These are phyloP conservation scores for Scalesia atractyloides DNA, from an alignment of 129 eudicot species.

Conservation along the genomic window DNA sequence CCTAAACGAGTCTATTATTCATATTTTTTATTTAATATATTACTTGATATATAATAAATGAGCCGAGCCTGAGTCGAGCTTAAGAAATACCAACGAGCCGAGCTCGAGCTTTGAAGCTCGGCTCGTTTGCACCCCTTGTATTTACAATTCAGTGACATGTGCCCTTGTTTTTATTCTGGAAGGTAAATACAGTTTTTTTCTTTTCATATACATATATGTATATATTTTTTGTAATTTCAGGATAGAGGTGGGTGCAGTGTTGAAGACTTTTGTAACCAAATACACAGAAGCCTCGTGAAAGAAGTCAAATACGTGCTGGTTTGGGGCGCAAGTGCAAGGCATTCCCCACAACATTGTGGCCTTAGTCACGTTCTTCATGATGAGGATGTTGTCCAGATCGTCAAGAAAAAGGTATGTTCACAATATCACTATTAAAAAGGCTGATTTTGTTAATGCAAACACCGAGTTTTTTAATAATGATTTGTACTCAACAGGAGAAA, in stretches of 20 bases:
- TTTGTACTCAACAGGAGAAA: constrained; percentile 59
- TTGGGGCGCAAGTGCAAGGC: constrained; percentile 99
- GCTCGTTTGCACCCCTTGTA: too few relatives aligned
- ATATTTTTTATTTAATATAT: too few relatives aligned
- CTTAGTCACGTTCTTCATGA: constrained; percentile 82
- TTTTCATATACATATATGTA: not conserved
- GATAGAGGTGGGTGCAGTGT: constrained; percentile 98
- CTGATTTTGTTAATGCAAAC: too few relatives aligned
- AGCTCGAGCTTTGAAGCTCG: too few relatives aligned
- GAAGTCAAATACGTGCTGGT: constrained; percentile 89
- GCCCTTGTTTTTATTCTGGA: not conserved
- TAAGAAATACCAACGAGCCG: too few relatives aligned
- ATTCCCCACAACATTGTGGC: constrained; percentile 97
- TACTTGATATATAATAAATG: too few relatives aligned
- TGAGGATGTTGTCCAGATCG: constrained; percentile 97
- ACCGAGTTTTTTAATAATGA: not conserved
- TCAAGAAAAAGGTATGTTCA: constrained; percentile 82
- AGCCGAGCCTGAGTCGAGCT: too few relatives aligned
- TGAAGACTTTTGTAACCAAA: constrained; percentile 93
- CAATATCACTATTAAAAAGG: not conserved
- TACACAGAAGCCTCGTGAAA: constrained; percentile 88
- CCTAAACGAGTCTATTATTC: too few relatives aligned
- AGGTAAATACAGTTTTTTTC: not conserved
- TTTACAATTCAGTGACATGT: not conserved
- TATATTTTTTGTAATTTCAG: constrained; percentile 39